phyloP scores from a whole-genome alignment of 2,329 filamentous ascomycete species.

The Fusarium coicis region DNA sequence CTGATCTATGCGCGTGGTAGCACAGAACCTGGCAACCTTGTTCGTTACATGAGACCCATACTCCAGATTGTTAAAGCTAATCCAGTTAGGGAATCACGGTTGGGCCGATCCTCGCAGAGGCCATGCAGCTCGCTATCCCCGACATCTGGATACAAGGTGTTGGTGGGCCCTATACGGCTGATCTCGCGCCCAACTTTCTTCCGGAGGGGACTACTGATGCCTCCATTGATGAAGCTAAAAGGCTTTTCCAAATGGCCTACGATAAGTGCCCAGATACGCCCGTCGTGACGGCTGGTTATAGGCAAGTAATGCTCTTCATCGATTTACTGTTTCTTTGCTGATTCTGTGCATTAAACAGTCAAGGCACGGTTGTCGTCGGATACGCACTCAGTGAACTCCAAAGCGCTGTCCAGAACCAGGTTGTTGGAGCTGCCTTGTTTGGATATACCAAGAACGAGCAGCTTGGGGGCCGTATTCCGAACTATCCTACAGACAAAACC shows the following conservation, averaged over 20 bases:
- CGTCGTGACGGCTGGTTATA: slow-evolving; percentile 3
- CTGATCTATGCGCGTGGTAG: slow-evolving; percentile 5
- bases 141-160: slow-evolving; percentile 11
- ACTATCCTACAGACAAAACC: background rate
- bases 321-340: background rate
- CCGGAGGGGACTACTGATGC: background rate
- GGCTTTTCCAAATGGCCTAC: background rate
- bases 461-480: background rate
- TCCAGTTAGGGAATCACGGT: background rate
- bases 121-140: background rate
- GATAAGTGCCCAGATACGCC: slow-evolving; percentile 4
- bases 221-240: background rate
- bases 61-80: background rate
- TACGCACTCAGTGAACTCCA: background rate
- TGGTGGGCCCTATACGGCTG: background rate
- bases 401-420: background rate
- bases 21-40: background rate
- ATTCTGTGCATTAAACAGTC: background rate
- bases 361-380: background rate
- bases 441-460: slow-evolving; percentile 11
- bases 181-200: background rate
- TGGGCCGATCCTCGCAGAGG: background rate
- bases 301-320: rapidly evolving
- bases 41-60: background rate
- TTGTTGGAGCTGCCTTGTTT: background rate